phyloP scores from a whole-genome alignment of 2,329 filamentous ascomycete genomes.

The Cordyceps fumosorosea region DNA sequence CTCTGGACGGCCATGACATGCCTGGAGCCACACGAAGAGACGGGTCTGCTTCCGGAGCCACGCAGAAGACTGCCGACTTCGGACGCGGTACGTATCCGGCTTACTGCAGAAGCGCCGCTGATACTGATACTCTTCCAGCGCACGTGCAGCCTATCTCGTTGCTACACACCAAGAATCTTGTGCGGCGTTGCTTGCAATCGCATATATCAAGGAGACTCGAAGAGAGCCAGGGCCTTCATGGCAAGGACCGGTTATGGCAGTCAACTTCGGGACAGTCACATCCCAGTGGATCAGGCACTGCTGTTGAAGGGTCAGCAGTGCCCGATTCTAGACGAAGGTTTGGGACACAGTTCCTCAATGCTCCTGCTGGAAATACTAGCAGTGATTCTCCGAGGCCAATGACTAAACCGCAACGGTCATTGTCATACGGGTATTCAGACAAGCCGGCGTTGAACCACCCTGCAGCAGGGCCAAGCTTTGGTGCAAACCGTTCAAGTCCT shows the following conservation, averaged over 20 bases:
- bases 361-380: neutral
- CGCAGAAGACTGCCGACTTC: neutral
- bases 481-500: constrained; percentile 13
- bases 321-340: constrained; percentile 1
- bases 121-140: neutral
- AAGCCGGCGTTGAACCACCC: constrained; percentile 21
- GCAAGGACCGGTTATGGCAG: neutral
- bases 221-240: neutral
- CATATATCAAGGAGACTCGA: constrained; percentile 22
- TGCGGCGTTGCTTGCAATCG: constrained; percentile 28
- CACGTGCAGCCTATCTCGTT: constrained; percentile 26
- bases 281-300: neutral
- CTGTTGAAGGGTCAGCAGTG: neutral
- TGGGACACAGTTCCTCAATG: constrained; percentile 5
- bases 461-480: neutral
- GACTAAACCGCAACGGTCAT: constrained; percentile 25
- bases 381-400: neutral
- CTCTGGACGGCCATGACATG: constrained; percentile 18
- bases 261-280: neutral
- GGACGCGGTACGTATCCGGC: constrained; percentile 11
- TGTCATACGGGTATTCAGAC: constrained; percentile 41
- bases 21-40: constrained; percentile 20
- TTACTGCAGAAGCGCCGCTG: neutral
- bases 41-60: constrained; percentile 12
- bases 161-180: constrained; percentile 27